Evolutionary conservation across 805 yeast species (phyloP), one percentile per base, ranked within the genome.

Genomic region (Saccharomycopsis capsularis): DNA sequence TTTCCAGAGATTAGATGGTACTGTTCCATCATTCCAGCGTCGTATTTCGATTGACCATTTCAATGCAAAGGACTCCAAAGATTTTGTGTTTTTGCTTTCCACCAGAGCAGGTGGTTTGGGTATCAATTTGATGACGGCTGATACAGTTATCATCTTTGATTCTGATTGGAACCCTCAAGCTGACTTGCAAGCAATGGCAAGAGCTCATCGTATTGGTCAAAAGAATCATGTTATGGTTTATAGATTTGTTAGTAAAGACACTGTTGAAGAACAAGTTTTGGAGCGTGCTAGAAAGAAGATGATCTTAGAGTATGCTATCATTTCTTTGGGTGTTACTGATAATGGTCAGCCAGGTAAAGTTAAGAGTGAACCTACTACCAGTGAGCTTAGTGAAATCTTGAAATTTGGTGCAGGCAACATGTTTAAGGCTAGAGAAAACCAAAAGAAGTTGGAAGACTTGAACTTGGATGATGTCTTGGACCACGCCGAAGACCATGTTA

Each of bases 101-200:
- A 93, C 99, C 1, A 79, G 99, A 70, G 99, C 99, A 13, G 99
- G 99, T 71, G 99, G 99, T 47, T 73, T 93, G 53, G 99, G 99
- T 67, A 93, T 93, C 63, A 93, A 93, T 64, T 73, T 93, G 63
- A 93, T 93, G 99, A 93, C 99, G 4, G 99, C 99, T 3, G 99
- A 93, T 62, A 93, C 99, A 5, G 99, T 93, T 25, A 87, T 93
- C 58, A 91, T 93, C 37, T 93, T 93, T 67, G 99, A 93, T 67
- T 87, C 96, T 3, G 99, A 93, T 69, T 93, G 99, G 99, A 93
- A 93, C 63, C 99, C 99, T 0, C 99, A 93, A 65, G 99, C 99
- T 0, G 99, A 93, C 74, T 72, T 93, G 60, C 99, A 93, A 68
- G 99, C 99, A 1, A 93, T 93, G 99, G 99, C 99, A 0, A 81